These are phyloP conservation scores for Hypoxylon sp. DNA, from an alignment of 2,329 filamentous ascomycete genomes.

Conservation along the genomic window DNA sequence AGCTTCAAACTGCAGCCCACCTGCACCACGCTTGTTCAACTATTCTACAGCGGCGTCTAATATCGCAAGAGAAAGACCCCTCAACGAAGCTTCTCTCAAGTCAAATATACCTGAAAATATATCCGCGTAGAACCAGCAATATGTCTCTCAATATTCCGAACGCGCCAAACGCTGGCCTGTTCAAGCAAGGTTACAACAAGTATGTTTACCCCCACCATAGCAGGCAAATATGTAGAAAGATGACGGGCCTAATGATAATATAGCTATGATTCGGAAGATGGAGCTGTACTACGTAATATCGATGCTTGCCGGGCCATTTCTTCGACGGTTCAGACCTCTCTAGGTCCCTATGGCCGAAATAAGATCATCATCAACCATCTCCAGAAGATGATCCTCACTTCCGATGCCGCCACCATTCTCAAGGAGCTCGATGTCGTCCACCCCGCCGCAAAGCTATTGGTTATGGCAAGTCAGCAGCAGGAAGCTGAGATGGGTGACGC, in stretches of 20 bases:
- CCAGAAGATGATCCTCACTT: conserved; percentile 99
- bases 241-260: conserved; percentile 51
- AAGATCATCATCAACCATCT: conserved; percentile 99
- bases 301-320: conserved; percentile 97
- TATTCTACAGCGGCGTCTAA: conserved; percentile 8
- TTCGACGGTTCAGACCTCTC: conserved; percentile 94
- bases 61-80: conserved; percentile 11
- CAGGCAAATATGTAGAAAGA: conserved; percentile 36
- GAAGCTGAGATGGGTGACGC: conserved; percentile 99
- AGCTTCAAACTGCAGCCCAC: conserved; percentile 36
- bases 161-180: conserved; percentile 92
- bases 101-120: conserved; percentile 3
- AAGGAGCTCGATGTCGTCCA: conserved; percentile 98
- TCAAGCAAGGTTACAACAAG: conserved; percentile 98
- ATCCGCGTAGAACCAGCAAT: conserved; percentile 32
- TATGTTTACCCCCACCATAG: conserved; percentile 65
- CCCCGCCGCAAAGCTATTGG: conserved; percentile 95
- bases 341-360: conserved; percentile 97
- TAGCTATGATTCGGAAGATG: conserved; percentile 99
- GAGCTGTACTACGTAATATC: conserved; percentile 97
- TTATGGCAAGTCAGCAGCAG: conserved; percentile 99
- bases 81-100: conserved; percentile 8
- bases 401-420: conserved; percentile 96
- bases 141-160: conserved; percentile 98
- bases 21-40: conserved; percentile 19